Conservation (phyloP, 2,329 filamentous ascomycete genomes). For the Epichloe sp. region DNA sequence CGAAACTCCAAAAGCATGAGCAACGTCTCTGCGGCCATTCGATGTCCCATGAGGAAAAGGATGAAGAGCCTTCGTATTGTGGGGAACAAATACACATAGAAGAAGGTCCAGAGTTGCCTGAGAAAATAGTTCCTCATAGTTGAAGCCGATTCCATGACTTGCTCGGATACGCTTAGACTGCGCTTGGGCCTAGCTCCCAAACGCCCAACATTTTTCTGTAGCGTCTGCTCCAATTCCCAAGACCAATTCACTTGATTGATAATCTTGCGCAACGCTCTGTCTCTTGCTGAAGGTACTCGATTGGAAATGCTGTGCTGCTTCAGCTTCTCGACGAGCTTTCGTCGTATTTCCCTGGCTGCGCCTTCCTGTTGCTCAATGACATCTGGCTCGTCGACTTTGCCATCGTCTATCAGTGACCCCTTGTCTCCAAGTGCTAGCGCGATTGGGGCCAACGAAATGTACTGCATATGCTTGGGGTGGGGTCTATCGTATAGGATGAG, state of each 20-base stretch:
- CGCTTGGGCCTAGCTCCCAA: constrained; percentile 72
- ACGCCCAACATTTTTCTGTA: constrained; percentile 82
- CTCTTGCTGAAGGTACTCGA: constrained; percentile 66
- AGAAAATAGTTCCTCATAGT: constrained; percentile 68
- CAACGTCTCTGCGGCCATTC: constrained; percentile 67
- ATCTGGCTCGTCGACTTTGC: constrained; percentile 40
- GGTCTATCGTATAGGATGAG: constrained; percentile 83
- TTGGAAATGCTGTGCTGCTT: constrained; percentile 75
- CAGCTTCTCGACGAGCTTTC: constrained; percentile 68
- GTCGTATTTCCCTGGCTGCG: constrained; percentile 43
- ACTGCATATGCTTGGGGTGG: constrained; percentile 81
- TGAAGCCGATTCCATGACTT: constrained; percentile 84
- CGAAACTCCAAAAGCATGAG: constrained; percentile 77
- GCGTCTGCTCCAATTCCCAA: constrained; percentile 69
- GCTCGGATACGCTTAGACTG: constrained; percentile 82
- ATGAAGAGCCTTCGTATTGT: constrained; percentile 61
- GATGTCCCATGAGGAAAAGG: constrained; percentile 64
- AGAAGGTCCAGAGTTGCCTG: constrained; percentile 54
- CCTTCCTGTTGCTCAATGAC: constrained; percentile 57
- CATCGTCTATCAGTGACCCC: constrained; percentile 25
- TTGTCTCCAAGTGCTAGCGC: constrained; percentile 75
- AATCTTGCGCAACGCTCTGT: constrained; percentile 66
- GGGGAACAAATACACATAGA: constrained; percentile 66
- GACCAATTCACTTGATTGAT: constrained; percentile 95
- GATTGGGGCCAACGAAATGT: constrained; percentile 83